phyloP scores from a whole-genome alignment of 495 filamentous ascomycete species.

The Aspergillus carlsbadensis region DNA sequence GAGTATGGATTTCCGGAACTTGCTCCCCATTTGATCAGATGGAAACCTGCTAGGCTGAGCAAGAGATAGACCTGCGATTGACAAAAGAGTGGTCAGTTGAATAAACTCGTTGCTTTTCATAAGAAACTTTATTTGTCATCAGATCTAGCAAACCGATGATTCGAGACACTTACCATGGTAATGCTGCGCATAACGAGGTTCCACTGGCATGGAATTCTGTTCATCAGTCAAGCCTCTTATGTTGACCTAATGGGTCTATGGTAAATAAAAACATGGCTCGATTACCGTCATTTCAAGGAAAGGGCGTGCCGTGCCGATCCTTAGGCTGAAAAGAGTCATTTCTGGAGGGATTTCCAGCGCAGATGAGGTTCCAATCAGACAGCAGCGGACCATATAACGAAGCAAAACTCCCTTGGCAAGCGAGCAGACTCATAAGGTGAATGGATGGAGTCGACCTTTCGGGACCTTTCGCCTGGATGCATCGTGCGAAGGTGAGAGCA shows the following conservation, averaged over 20 bases:
- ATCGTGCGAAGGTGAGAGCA: neutral
- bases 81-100: slow-evolving; percentile 9
- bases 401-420: too few relatives aligned
- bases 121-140: neutral
- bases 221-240: too few relatives aligned
- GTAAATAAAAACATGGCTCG: neutral
- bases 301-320: neutral
- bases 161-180: neutral
- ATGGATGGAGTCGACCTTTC: neutral
- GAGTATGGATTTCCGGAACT: neutral
- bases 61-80: neutral
- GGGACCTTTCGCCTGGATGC: neutral
- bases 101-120: neutral
- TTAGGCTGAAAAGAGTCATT: neutral
- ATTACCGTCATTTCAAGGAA: neutral
- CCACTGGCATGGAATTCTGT: too few relatives aligned
- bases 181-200: neutral
- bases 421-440: neutral
- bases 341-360: too few relatives aligned
- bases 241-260: too few relatives aligned
- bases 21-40: neutral
- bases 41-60: neutral
- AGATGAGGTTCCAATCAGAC: too few relatives aligned
- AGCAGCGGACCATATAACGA: too few relatives aligned
- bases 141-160: neutral